Percentiles rank a stretch among this genome's conserved stretches.
These are phyloP conservation scores for Lentithecium fluviatile DNA, from an alignment of 495 filamentous ascomycete species.

Conservation along the genomic window DNA sequence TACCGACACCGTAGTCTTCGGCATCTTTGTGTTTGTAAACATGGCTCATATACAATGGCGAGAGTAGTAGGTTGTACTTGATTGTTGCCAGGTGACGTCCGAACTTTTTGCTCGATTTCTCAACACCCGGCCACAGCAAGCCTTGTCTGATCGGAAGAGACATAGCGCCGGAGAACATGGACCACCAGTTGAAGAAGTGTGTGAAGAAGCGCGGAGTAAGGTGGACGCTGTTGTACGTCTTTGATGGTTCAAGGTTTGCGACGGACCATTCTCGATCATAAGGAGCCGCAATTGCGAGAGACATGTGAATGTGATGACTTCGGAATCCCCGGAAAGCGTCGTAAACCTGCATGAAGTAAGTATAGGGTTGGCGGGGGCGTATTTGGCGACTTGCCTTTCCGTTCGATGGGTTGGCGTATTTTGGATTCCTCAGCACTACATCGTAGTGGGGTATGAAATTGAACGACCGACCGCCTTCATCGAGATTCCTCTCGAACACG, in stretches of 20 bases:
- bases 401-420: slow-evolving; percentile 60
- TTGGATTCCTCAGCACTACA: slow-evolving; percentile 77
- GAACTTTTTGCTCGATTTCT: slow-evolving; percentile 98
- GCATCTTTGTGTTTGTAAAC: slow-evolving; percentile 98
- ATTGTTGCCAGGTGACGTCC: slow-evolving; percentile 93
- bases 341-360: slow-evolving; percentile 57
- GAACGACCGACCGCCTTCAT: slow-evolving; percentile 67
- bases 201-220: slow-evolving; percentile 93
- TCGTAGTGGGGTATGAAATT: slow-evolving; percentile 91
- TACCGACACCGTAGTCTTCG: slow-evolving; percentile 76
- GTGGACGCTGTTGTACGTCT: slow-evolving; percentile 93
- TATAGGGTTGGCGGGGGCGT: neutral
- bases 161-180: slow-evolving; percentile 90
- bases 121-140: slow-evolving; percentile 80
- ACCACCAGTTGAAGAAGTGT: slow-evolving; percentile 98
- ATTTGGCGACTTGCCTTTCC: slow-evolving; percentile 19
- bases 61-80: slow-evolving; percentile 92
- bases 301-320: slow-evolving; percentile 93
- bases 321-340: slow-evolving; percentile 93
- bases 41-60: slow-evolving; percentile 90
- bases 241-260: slow-evolving; percentile 67
- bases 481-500: slow-evolving; percentile 81
- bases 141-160: slow-evolving; percentile 93
- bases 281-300: slow-evolving; percentile 82
- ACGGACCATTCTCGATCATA: slow-evolving; percentile 76